Percentiles rank a stretch among this genome's conserved stretches.
phyloP scores from a whole-genome alignment of 2,329 filamentous ascomycete species.

The Neurospora sp. region DNA sequence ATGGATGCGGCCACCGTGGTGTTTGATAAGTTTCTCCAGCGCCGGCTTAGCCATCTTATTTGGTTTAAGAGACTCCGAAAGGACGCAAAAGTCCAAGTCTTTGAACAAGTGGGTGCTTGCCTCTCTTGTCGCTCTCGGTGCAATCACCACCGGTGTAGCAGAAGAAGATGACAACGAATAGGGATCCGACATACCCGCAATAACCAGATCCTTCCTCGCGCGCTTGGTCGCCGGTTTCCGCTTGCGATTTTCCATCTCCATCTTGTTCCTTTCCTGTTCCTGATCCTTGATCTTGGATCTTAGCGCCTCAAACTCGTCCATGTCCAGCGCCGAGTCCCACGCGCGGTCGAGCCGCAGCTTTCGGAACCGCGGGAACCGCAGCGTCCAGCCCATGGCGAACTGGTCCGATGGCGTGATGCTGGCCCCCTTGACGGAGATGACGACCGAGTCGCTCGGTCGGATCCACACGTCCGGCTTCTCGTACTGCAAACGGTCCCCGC shows the following conservation, averaged over 20 bases:
- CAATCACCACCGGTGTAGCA: neutral
- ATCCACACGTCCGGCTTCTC: conserved; percentile 93
- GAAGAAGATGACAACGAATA: conserved; percentile 6
- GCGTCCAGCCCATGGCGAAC: conserved; percentile 66
- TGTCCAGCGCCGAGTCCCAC: conserved; percentile 72
- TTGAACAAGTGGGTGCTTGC: conserved; percentile 56
- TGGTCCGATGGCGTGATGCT: conserved; percentile 65
- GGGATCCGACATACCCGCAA: conserved; percentile 56
- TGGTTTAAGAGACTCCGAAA: conserved; percentile 65
- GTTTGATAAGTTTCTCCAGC: conserved; percentile 72
- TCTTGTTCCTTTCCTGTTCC: conserved; percentile 58
- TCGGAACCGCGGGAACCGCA: conserved; percentile 88
- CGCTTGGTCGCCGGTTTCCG: conserved; percentile 42
- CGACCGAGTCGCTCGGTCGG: conserved; percentile 74
- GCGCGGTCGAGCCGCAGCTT: conserved; percentile 69
- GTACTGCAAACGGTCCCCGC: conserved; percentile 57
- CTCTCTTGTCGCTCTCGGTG: conserved; percentile 23
- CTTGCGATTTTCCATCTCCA: conserved; percentile 64
- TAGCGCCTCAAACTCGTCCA: conserved; percentile 67
- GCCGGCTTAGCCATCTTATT: conserved; percentile 67
- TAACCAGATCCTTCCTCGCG: conserved; percentile 58
- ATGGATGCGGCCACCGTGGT: conserved; percentile 69
- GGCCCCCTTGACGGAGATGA: conserved; percentile 82
- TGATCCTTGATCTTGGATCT: conserved; percentile 57
- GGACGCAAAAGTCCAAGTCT: conserved; percentile 70